Percentiles rank a stretch among this genome's conserved stretches.
These are phyloP conservation scores for Anthoceros angustus DNA, from an alignment of 225 moss, liverwort and hornwort genomes.

Conservation along the genomic window DNA sequence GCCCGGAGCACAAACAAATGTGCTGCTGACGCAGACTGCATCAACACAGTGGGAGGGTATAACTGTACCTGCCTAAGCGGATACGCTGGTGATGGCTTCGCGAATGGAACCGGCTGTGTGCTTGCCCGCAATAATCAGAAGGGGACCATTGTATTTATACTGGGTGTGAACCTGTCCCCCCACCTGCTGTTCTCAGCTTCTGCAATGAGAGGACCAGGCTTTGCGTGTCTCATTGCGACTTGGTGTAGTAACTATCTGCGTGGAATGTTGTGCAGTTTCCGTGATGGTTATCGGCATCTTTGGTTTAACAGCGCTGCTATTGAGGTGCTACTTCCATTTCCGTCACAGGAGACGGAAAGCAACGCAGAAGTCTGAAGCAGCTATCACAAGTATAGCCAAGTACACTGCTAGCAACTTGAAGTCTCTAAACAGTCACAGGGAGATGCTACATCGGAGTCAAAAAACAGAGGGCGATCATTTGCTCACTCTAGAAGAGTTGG, in stretches of 20 bases:
- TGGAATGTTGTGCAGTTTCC: no score
- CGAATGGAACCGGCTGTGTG: neutral
- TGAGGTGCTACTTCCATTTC: no score
- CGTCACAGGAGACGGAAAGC: neutral
- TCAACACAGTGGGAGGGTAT: neutral
- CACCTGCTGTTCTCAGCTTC: neutral
- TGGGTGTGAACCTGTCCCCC: neutral
- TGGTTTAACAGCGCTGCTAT: no score
- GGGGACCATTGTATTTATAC: neutral
- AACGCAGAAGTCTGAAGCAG: neutral
- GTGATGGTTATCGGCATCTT: neutral
- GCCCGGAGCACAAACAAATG: neutral
- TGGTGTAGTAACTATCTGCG: no score
- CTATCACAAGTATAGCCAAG: neutral
- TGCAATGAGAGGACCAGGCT: neutral
- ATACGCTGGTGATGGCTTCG: neutral
- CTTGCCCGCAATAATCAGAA: neutral
- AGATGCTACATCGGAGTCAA: neutral
- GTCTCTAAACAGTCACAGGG: neutral
- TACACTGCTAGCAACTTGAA: neutral
- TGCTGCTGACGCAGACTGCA: neutral
- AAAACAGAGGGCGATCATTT: neutral
- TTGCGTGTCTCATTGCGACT: no score
- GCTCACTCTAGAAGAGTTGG: slow-evolving; percentile 7
- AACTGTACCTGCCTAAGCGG: neutral